Evolutionary conservation across 1,284 basidiomycete species (phyloP).

Genomic region (Ceratobasidium sp.): DNA sequence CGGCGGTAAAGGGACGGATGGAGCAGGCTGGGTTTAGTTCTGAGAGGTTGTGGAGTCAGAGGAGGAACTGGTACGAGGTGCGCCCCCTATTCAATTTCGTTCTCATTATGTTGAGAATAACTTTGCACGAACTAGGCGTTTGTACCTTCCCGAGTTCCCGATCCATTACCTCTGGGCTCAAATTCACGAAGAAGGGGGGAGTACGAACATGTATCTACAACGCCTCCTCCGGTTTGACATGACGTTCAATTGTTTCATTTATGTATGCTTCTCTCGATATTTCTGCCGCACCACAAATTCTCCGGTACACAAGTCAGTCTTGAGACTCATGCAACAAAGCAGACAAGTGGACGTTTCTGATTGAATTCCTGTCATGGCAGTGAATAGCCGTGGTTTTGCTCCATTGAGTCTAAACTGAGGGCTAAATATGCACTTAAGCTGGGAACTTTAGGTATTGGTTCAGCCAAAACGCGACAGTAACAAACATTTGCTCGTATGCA

Average conservation of each 20-base stretch:
- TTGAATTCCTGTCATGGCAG: too few relatives aligned
- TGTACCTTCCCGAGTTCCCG: conserved; percentile 29
- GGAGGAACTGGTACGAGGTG: conserved; percentile 42
- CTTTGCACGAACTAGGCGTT: background rate
- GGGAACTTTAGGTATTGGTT: too few relatives aligned
- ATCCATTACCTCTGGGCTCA: conserved; percentile 5
- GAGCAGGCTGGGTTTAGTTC: conserved; percentile 67
- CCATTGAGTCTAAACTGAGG: too few relatives aligned
- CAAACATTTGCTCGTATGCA: too few relatives aligned
- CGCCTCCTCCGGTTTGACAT: conserved; percentile 14
- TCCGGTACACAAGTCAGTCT: background rate
- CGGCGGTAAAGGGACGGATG: conserved; percentile 84
- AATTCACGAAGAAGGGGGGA: conserved; percentile 30
- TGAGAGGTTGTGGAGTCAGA: conserved; percentile 23
- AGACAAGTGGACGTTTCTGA: too few relatives aligned
- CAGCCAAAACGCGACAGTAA: too few relatives aligned
- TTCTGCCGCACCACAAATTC: background rate
- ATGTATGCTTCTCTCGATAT: too few relatives aligned
- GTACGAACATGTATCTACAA: conserved; percentile 25
- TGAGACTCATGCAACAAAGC: too few relatives aligned
- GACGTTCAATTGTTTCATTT: background rate
- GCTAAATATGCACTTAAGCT: too few relatives aligned
- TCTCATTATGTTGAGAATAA: background rate
- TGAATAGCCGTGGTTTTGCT: too few relatives aligned
- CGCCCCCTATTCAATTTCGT: background rate